Percentiles rank a stretch among this genome's conserved stretches.
phyloP scores from a whole-genome alignment of 169 alveolate genomes.

The Cryptosporidium sp. region DNA sequence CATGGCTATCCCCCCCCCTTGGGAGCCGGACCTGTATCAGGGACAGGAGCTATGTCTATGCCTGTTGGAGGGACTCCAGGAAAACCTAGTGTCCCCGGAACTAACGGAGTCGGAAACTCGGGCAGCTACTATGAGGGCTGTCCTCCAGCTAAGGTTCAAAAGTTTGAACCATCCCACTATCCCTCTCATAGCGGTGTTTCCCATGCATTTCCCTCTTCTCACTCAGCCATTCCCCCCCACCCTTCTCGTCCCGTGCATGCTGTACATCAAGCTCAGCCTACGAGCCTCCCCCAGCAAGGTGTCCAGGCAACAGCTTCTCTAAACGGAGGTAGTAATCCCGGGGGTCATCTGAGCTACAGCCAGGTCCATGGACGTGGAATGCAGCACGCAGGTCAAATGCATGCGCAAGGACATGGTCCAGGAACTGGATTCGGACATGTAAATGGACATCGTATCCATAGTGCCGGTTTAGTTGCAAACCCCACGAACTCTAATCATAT shows the following conservation, averaged over 20 bases:
- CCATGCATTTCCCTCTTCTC: not conserved
- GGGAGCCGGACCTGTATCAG: not conserved
- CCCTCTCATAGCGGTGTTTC: not conserved
- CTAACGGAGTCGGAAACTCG: not conserved
- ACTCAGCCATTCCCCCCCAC: not conserved
- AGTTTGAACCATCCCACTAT: not conserved
- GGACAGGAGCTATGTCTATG: not conserved
- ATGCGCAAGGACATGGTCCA: not conserved
- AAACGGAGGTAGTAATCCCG: not conserved
- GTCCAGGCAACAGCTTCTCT: not conserved
- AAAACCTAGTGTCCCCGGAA: not conserved
- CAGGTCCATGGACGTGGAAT: not conserved
- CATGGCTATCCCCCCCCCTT: not conserved
- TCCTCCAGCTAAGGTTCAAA: constrained; percentile 32
- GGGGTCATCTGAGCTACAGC: not conserved
- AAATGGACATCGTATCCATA: not conserved
- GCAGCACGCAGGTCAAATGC: not conserved
- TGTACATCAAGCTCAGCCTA: not conserved
- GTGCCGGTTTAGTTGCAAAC: not conserved
- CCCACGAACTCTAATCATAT: not conserved
- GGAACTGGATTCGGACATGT: not conserved
- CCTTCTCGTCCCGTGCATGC: not conserved
- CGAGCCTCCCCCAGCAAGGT: not conserved
- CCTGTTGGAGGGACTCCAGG: not conserved
- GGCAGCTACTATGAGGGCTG: not conserved